phyloP scores from a whole-genome alignment of 176 grass and related monocot genomes.

The Oryza longistaminata region DNA sequence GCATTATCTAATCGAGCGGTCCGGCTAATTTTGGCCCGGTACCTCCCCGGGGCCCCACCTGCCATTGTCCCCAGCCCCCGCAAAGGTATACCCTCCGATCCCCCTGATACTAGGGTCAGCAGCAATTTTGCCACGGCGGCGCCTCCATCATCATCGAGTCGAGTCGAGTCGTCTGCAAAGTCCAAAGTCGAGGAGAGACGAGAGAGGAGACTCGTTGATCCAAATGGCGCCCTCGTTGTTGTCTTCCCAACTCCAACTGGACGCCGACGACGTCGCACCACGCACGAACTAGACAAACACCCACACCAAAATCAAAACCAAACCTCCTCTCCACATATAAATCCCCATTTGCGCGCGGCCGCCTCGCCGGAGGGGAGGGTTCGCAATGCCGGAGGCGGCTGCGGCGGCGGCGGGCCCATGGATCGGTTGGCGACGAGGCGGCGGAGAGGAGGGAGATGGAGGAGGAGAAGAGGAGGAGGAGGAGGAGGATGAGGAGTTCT shows the following conservation, averaged over 20 bases:
- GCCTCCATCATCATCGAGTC: background rate
- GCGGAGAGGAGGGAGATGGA: background rate
- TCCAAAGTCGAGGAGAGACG: background rate
- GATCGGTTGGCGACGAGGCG: background rate
- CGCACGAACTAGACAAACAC: constrained; percentile 23
- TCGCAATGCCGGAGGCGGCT: constrained; percentile 47
- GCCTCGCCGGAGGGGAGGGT: background rate
- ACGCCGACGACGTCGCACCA: constrained; percentile 1
- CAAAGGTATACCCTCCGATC: background rate
- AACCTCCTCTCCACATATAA: constrained; percentile 27
- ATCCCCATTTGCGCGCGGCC: constrained; percentile 12
- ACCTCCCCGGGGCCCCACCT: background rate
- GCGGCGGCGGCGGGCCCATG: constrained; percentile 14
- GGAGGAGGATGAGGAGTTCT: constrained; percentile 71
- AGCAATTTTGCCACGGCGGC: background rate
- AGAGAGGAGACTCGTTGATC: too few relatives aligned
- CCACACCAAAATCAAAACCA: background rate
- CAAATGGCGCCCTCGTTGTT: background rate
- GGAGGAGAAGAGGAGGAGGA: constrained; percentile 47
- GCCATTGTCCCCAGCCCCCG: background rate
- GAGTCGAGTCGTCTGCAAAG: background rate
- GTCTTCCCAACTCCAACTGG: background rate
- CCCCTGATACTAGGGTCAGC: background rate
- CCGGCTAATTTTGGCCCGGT: background rate
- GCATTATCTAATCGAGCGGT: background rate